Percentiles rank a stretch among this genome's conserved stretches.
phyloP scores from a whole-genome alignment of 2,329 filamentous ascomycete genomes.

The Elsinoe arachidis region DNA sequence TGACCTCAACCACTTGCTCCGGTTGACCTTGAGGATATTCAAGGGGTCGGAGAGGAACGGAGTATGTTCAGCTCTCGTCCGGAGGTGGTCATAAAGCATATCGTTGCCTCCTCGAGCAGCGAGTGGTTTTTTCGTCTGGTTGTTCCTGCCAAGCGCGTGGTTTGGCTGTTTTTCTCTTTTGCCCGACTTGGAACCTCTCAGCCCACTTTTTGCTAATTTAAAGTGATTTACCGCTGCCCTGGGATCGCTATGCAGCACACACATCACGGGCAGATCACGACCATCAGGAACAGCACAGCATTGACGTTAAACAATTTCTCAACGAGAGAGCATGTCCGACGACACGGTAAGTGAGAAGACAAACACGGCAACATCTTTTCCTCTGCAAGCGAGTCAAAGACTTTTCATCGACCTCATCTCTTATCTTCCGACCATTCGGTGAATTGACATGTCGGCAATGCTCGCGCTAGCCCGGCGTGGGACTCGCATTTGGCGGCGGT shows the following conservation, averaged over 20 bases:
- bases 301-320: background rate
- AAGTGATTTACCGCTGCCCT: constrained; percentile 3
- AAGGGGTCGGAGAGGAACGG: background rate
- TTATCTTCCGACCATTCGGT: background rate
- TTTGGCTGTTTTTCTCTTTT: constrained; percentile 6
- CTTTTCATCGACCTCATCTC: background rate
- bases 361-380: background rate
- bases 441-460: constrained; percentile 1
- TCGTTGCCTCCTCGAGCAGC: background rate
- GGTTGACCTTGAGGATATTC: background rate
- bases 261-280: background rate
- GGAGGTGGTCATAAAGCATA: background rate
- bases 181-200: constrained; percentile 8
- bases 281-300: background rate
- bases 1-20: constrained; percentile 1
- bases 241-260: background rate
- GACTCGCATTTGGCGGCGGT: background rate
- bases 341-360: background rate
- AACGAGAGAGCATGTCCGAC: background rate
- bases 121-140: background rate
- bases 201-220: constrained; percentile 5
- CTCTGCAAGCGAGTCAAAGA: background rate
- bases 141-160: constrained; percentile 10
- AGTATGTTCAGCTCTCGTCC: background rate
- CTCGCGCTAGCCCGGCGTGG: background rate